Evolutionary conservation across 1,284 basidiomycete species (phyloP).

Genomic region (Sphagnurus paluster): DNA sequence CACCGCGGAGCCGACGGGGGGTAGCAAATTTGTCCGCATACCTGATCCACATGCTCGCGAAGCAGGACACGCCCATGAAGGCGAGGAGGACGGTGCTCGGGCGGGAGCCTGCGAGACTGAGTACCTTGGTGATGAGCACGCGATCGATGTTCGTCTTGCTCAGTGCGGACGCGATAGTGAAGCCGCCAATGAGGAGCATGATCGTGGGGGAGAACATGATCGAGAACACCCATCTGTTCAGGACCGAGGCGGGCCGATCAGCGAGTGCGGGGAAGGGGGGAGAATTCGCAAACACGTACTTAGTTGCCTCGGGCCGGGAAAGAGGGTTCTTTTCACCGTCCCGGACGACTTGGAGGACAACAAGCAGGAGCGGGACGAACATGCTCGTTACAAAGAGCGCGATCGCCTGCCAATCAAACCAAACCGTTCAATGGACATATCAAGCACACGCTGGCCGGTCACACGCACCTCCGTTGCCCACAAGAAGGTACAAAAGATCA

Average conservation of each 20-base stretch:
- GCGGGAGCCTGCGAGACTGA: slow-evolving; percentile 86
- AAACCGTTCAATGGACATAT: too few species aligned
- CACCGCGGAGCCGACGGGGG: slow-evolving; percentile 3
- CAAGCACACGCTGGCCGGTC: too few species aligned
- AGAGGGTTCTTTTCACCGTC: slow-evolving; percentile 62
- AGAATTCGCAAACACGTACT: too few species aligned
- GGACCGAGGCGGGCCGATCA: slow-evolving; percentile 8
- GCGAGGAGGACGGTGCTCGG: slow-evolving; percentile 89
- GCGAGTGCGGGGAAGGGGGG: slow-evolving; percentile 2
- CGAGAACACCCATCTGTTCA: slow-evolving; percentile 78
- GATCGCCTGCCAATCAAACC: slow-evolving; percentile 40
- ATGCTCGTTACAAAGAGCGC: slow-evolving; percentile 96
- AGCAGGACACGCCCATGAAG: slow-evolving; percentile 97
- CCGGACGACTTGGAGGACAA: slow-evolving; percentile 83
- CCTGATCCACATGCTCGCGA: slow-evolving; percentile 99
- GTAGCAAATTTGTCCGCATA: slow-evolving; percentile 33
- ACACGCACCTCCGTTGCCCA: slow-evolving; percentile 91
- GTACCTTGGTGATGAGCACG: slow-evolving; percentile 88
- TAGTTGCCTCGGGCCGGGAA: slow-evolving; percentile 74
- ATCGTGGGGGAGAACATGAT: slow-evolving; percentile 91
- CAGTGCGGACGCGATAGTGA: slow-evolving; percentile 95
- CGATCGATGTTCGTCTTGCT: slow-evolving; percentile 98
- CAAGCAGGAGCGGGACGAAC: slow-evolving; percentile 87
- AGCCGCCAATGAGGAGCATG: slow-evolving; percentile 96
- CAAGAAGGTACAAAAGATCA: slow-evolving; percentile 90